Evolutionary conservation across 2,329 filamentous ascomycete species (phyloP), one percentile per base, ranked within the genome.

Genomic region (Neophaeococcomyces aloes): DNA sequence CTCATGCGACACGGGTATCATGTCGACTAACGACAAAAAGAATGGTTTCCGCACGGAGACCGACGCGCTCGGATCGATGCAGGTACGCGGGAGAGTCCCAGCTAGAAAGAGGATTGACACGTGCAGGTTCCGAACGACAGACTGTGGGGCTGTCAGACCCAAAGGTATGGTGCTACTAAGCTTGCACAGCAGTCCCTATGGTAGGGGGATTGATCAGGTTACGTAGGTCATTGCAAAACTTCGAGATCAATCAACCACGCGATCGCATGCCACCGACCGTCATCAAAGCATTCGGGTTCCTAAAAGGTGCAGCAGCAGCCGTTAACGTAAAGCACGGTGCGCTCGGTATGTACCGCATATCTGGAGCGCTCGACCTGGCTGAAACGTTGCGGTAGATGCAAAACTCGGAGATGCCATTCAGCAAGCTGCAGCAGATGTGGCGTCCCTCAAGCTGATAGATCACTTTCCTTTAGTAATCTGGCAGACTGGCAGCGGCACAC

Each of bases 391-490:
- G 21, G 10, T 38, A 19, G 38, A 42, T 14, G 11, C 29, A 33
- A 34, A 29, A 30, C 38, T 42, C 15, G 30, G 38, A 14, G 38
- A 25, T n/a, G 29, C n/a, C 7, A 96, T 96, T 60, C 83, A 95
- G 71, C 79, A 95, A 71, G 91, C 91, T 47, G 87, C 91, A 53
- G 76, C 81, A 51, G 91, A 98, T 71, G 89, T 98, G 31, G 88
- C 89, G 45, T 82, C 85, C 52, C 79, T 91, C 61, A 94, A 95
- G 76, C 81, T 96, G 58, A 66, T 93, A 60, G 88, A 95, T 66
- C 89, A 96, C 74, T 96, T 98, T 71, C 91, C 91, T 53, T 84
- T 96, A 49, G 89, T 96, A 45, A 89, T 98, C 61, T 98, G 91
- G 91, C 91, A 98, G 74, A 98, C 91, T 43, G 91, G 91, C 52